A percentile compares a stretch with the other conserved stretches of the same genome.
Evolutionary conservation across 768 basidiomycete species (phyloP).

Genomic region (Gelatoporia subvermispora): DNA sequence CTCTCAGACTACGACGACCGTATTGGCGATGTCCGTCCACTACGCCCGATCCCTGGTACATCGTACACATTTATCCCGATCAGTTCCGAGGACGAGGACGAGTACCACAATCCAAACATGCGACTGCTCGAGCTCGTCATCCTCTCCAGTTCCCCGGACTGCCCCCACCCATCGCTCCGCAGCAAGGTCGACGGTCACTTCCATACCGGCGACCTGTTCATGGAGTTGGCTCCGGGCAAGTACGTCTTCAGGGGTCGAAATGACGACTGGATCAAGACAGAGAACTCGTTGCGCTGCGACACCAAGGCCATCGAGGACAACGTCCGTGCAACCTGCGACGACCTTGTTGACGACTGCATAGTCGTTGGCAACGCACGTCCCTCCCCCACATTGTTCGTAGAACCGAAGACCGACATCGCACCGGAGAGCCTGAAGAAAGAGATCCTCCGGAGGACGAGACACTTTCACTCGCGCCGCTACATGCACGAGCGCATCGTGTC

Average conservation of each 20-base stretch:
- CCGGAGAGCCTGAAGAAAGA: conserved; percentile 66
- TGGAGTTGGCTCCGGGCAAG: conserved; percentile 50
- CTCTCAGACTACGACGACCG: conserved; percentile 22
- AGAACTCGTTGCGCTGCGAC: conserved; percentile 74
- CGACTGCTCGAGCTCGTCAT: conserved; percentile 66
- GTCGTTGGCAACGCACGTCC: conserved; percentile 75
- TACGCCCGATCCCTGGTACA: conserved; percentile 53
- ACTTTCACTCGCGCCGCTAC: conserved; percentile 72
- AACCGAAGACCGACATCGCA: conserved; percentile 45
- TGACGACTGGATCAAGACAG: conserved; percentile 85
- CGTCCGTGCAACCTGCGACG: conserved; percentile 54
- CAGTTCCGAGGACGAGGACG: conserved; percentile 25
- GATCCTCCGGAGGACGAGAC: conserved; percentile 68
- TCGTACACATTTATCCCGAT: conserved; percentile 64
- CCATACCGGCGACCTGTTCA: conserved; percentile 79
- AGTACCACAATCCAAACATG: conserved; percentile 46
- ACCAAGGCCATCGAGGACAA: conserved; percentile 83
- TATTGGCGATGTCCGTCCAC: conserved; percentile 34
- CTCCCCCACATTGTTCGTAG: conserved; percentile 73
- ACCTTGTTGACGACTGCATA: conserved; percentile 66
- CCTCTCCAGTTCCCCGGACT: conserved; percentile 61
- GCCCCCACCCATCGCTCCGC: conserved; percentile 58
- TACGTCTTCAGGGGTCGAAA: conserved; percentile 70
- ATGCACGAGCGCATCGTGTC: conserved; percentile 74
- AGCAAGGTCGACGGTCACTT: conserved; percentile 57